Base-by-base conservation (phyloP, 129 eudicot genomes). In the Flaveria ramosissima region DNA sequence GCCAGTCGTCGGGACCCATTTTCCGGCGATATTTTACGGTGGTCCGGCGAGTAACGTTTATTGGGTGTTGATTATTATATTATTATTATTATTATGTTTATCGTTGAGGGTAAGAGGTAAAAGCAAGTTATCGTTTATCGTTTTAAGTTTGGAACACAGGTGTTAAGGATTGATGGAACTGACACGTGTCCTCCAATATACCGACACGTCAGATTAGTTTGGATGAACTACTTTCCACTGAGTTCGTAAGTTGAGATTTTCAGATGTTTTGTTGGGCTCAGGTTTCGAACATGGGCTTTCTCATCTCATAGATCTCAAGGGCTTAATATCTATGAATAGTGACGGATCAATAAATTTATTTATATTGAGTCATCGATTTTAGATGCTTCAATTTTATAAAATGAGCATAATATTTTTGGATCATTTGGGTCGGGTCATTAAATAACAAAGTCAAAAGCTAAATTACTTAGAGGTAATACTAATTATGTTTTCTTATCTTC, bases 1-100 rank as follows among this genome's bases (percentile, higher is more conserved):
- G 76, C 70, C 85, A 70, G 55, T 83, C 83, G 32, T 63, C 83
- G 20, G 83, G 24, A 19, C 78, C 85, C 97, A 91, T 88, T 62
- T 32, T 87, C 65, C 68, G 67, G 70, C 60, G 55, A 63, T 27
- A 76, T 57, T 50, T 66, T 66, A 76, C 26, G 79, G 11, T 32
- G 14, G n/a, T 59, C 65, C 68, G 77, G 78, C 66, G 23, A 78
- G 74, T 72, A 64, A 72, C 59, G 74, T 48, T 62, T 51, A 61
- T 12, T 64, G 21, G 23, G 23, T 70, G 39, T 15, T 0, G 41
- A 36, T 36, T n/a, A n/a, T n/a, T n/a, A n/a, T 36, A 36, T 36
- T 30, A 30, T 30, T 30, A 36, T 36, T 36, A 36, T 36, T 30
- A 30, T 30, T 30, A n/a, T 36, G 7, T 36, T 36, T 36, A 36